These are phyloP conservation scores for Quercus bicolor DNA, from an alignment of 306 rosid species.

Conservation along the genomic window DNA sequence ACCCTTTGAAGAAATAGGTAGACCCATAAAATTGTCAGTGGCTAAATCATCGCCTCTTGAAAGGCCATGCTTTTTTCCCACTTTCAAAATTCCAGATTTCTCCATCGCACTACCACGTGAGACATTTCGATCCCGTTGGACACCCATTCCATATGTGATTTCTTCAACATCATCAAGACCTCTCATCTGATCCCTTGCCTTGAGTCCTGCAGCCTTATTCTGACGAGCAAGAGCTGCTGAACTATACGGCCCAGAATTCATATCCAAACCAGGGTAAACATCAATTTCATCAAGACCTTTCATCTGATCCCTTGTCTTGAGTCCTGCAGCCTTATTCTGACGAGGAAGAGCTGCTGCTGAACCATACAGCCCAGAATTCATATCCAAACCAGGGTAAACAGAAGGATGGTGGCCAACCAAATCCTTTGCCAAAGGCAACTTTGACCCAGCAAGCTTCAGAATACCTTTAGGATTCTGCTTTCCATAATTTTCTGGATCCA, in stretches of 20 bases:
- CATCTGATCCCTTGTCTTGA: too few species aligned
- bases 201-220: conserved; percentile 43
- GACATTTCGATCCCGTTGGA: conserved; percentile 44
- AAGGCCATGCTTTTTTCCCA: conserved; percentile 57
- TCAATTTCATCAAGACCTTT: too few species aligned
- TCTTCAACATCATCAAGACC: conserved; percentile 51
- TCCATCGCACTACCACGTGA: conserved; percentile 41
- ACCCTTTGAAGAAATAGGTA: conserved; percentile 57
- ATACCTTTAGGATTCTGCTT: conserved; percentile 73
- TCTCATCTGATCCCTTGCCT: conserved; percentile 57
- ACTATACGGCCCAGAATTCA: conserved; percentile 55
- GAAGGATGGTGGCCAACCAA: conserved; percentile 34
- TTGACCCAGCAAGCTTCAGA: conserved; percentile 67
- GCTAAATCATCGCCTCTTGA: conserved; percentile 51
- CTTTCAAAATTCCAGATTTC: conserved; percentile 47
- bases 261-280: conserved; percentile 47
- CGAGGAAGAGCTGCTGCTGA: conserved; percentile 49
- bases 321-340: conserved; percentile 37
- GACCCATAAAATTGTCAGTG: conserved; percentile 45
- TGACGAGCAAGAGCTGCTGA: conserved; percentile 44
- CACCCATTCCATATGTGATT: conserved; percentile 41
- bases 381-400: conserved; percentile 47
- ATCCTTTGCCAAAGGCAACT: conserved; percentile 48
- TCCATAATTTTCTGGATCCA: conserved; percentile 50
- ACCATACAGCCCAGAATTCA: conserved; percentile 56